A percentile compares a stretch with the other conserved stretches of the same genome.
Conservation (phyloP, 805 yeast genomes). For the Metschnikowia lachancei region DNA sequence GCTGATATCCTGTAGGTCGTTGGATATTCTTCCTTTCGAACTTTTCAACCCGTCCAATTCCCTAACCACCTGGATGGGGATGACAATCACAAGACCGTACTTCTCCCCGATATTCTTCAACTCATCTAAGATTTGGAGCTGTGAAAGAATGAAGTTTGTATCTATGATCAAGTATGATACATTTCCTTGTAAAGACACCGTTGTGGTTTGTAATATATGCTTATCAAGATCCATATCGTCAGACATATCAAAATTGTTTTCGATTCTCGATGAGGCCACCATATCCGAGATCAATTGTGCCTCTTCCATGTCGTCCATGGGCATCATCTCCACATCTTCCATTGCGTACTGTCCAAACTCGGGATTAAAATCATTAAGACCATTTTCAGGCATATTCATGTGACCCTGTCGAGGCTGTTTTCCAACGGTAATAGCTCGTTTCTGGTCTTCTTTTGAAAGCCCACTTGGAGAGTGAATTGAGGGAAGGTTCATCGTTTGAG, state of each 20-base stretch:
- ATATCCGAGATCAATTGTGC: conserved; percentile 44
- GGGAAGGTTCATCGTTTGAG: conserved; percentile 25
- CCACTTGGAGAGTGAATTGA: conserved; percentile 41
- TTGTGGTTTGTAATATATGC: conserved; percentile 12
- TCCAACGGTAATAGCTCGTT: conserved; percentile 28
- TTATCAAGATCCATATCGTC: conserved; percentile 21
- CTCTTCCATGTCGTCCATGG: conserved; percentile 44
- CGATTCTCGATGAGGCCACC: conserved; percentile 21
- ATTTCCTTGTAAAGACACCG: conserved; percentile 21
- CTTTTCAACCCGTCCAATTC: conserved; percentile 84
- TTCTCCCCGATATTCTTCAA: conserved; percentile 39
- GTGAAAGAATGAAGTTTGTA: conserved; percentile 78
- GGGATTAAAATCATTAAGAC: background rate
- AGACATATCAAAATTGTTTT: conserved; percentile 7
- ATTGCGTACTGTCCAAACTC: conserved; percentile 6
- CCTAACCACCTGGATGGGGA: conserved; percentile 67
- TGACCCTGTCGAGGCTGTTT: background rate
- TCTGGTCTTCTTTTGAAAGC: conserved; percentile 24
- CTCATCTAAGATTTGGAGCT: conserved; percentile 56
- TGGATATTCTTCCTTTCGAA: conserved; percentile 7
- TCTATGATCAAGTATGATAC: conserved; percentile 61
- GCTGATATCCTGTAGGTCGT: conserved; percentile 40
- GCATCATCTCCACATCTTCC: conserved; percentile 50
- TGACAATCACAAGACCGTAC: conserved; percentile 51
- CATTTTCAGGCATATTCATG: background rate